Evolutionary conservation across 257 asterid genomes (phyloP).

Genomic region (Osmanthus fragrans): DNA sequence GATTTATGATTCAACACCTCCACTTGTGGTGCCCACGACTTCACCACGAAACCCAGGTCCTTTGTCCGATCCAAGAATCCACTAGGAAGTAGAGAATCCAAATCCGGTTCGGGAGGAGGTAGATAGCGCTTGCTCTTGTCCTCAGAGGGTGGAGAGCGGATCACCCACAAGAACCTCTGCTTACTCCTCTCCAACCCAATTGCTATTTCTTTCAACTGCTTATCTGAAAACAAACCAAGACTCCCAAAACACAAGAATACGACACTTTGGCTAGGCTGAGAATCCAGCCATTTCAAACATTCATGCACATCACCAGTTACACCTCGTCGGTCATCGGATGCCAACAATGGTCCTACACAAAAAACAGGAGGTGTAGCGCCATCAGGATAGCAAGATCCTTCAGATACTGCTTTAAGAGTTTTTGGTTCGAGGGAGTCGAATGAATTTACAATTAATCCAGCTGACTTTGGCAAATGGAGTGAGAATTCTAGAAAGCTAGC

Average conservation of each 20-base stretch:
- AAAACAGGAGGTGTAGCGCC: conserved; percentile 52
- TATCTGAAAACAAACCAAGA: conserved; percentile 35
- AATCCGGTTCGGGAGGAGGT: too few species aligned
- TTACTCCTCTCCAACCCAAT: conserved; percentile 51
- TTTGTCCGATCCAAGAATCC: too few species aligned
- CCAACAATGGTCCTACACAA: conserved; percentile 60
- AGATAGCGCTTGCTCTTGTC: conserved; percentile 18
- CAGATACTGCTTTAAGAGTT: conserved; percentile 34
- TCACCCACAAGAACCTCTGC: conserved; percentile 56
- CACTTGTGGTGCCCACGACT: too few species aligned
- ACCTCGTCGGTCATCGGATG: not conserved
- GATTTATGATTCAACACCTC: too few species aligned
- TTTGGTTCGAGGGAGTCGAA: conserved; percentile 41
- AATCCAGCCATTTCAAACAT: conserved; percentile 59
- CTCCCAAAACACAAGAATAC: conserved; percentile 66
- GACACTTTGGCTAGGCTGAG: conserved; percentile 55
- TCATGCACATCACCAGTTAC: conserved; percentile 24
- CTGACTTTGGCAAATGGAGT: not conserved
- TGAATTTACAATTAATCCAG: conserved; percentile 52
- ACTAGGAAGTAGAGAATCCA: too few species aligned
- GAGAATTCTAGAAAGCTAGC: conserved; percentile 26
- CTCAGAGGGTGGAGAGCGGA: conserved; percentile 44
- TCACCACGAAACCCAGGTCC: too few species aligned
- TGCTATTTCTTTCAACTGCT: conserved; percentile 51
- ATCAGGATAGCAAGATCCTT: conserved; percentile 42